Evolutionary conservation across 1,139 yeast species (phyloP), one percentile per base, ranked within the genome.

Genomic region (Taphrina pruni): DNA sequence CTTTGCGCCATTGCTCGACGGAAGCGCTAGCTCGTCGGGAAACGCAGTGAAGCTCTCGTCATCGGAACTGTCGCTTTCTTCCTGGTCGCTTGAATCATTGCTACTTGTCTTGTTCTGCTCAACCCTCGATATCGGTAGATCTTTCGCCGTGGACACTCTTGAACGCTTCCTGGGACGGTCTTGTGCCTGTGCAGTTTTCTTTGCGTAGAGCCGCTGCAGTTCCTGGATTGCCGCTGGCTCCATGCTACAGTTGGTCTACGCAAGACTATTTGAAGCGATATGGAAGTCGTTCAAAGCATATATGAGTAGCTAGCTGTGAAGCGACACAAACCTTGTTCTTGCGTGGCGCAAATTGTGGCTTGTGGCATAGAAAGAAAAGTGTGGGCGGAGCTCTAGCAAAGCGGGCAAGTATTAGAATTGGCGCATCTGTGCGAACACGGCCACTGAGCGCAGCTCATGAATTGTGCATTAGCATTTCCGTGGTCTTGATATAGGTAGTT

Each of bases 191-290:
- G 39, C 43, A 26, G 6, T 20, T 46, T 64, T 64, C 12, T 46
- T 46, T 20, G 60, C 61, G 36, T 64, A 64, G 9, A 64, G 61
- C 7, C 61, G 20, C 26, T 55, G 67, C 14, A 64, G 48, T 21
- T 56, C 67, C 50, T 20, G n/a, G 43, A 64, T 26, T 8, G 67
- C 67, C 7, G 45, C 67, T 2, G 67, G 67, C 46, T 64, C 67
- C 67, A 64, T 64, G 32, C 32, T 26, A 26, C 32, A 26, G 4
- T 4, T 4, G 32, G 32, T 4, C 32, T 26, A 26, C 17, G 17
- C 17, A 17, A 17, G 17, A 17, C 17, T 17, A 17, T 17, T 17
- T 17, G 17, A 17, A 17, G 17, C 17, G 17, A 17, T 17, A 26
- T 26, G 4, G 32, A 26, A 26, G 32, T 26, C 32, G 4, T 26